Conservation (phyloP, 257 asterid genomes). For the Gentiana straminea region DNA sequence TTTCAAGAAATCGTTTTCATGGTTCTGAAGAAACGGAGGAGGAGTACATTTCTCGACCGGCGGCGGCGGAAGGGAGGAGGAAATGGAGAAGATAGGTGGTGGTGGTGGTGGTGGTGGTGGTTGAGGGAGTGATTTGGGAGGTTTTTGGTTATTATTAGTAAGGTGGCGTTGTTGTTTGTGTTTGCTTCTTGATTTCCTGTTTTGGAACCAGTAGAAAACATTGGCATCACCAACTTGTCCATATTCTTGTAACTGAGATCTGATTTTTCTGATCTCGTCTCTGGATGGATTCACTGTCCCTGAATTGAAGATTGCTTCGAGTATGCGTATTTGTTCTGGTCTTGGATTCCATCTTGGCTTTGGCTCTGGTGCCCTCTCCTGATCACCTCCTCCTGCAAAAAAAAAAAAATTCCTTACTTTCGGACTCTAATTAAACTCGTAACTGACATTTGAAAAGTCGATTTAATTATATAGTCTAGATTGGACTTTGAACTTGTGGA, state of each 20-base stretch:
- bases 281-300: slow-evolving; percentile 95
- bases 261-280: slow-evolving; percentile 77
- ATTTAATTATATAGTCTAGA: too few relatives aligned
- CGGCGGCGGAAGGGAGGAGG: slow-evolving; percentile 26
- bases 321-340: slow-evolving; percentile 86
- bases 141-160: slow-evolving; percentile 19
- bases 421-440: too few relatives aligned
- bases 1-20: slow-evolving; percentile 26
- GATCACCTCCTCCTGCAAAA: slow-evolving; percentile 20
- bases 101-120: slow-evolving; percentile 13
- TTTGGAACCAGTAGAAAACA: slow-evolving; percentile 97
- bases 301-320: slow-evolving; percentile 83
- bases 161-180: slow-evolving; percentile 75
- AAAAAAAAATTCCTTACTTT: too few relatives aligned
- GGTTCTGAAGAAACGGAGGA: slow-evolving; percentile 18
- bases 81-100: slow-evolving; percentile 28
- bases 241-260: slow-evolving; percentile 74
- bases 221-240: slow-evolving; percentile 98
- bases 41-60: slow-evolving; percentile 35
- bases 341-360: slow-evolving; percentile 94
- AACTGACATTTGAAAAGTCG: too few relatives aligned
- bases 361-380: slow-evolving; percentile 85
- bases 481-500: too few relatives aligned
- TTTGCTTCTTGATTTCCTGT: slow-evolving; percentile 88
- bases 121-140: slow-evolving; percentile 1